These are phyloP conservation scores for Camellia lanceoleosa DNA, from an alignment of 148 eudicot genomes.

Conservation along the genomic window DNA sequence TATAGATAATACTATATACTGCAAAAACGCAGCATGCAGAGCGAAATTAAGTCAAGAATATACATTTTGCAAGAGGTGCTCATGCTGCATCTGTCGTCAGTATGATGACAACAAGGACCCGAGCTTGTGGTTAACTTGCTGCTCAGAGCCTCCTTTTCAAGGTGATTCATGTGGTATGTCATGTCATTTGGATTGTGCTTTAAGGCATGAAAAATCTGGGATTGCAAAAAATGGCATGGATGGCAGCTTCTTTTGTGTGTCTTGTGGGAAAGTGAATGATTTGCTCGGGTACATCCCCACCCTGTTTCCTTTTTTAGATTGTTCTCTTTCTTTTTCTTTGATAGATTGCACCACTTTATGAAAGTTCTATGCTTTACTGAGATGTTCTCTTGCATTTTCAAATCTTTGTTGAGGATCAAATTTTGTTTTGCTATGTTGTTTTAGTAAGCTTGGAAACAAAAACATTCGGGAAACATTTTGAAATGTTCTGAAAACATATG, in stretches of 20 bases:
- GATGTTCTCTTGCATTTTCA: background rate
- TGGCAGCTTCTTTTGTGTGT: constrained; percentile 78
- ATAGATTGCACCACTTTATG: background rate
- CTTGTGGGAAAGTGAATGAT: constrained; percentile 89
- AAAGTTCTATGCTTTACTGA: background rate
- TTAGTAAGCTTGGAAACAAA: too few species aligned
- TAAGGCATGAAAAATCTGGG: constrained; percentile 59
- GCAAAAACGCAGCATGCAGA: constrained; percentile 80
- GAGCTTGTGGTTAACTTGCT: constrained; percentile 81
- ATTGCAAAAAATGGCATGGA: constrained; percentile 52
- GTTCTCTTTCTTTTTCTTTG: background rate
- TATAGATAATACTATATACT: constrained; percentile 24
- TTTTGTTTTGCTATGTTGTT: too few species aligned
- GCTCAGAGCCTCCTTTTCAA: constrained; percentile 68
- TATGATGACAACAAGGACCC: constrained; percentile 97
- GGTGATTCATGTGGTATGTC: constrained; percentile 73
- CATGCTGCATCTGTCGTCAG: constrained; percentile 77
- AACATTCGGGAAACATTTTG: too few species aligned
- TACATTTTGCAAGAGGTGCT: constrained; percentile 83
- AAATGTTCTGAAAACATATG: too few species aligned
- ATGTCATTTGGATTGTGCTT: constrained; percentile 86
- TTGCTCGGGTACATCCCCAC: constrained; percentile 54
- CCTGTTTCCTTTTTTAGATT: background rate
- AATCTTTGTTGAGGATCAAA: background rate
- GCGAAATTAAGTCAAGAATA: constrained; percentile 53